These are phyloP conservation scores for Ceratocystis smalleyi DNA, from an alignment of 2,329 filamentous ascomycete species.

Conservation along the genomic window DNA sequence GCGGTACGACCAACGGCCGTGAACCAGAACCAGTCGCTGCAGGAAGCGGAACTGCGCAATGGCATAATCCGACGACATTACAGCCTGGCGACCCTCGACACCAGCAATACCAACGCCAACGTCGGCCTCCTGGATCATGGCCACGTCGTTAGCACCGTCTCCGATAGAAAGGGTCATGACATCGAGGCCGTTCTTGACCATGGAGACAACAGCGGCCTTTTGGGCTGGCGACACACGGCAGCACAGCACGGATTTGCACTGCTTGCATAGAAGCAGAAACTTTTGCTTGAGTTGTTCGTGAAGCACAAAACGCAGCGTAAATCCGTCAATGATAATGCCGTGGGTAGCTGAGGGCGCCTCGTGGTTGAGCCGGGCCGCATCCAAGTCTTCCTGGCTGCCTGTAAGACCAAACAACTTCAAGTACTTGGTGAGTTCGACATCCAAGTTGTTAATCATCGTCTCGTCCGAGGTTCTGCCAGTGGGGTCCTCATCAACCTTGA, in stretches of 20 bases:
- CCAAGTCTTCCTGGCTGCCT: conserved; percentile 73
- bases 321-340: conserved; percentile 86
- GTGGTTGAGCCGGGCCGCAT: conserved; percentile 64
- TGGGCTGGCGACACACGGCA: conserved; percentile 94
- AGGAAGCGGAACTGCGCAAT: conserved; percentile 89
- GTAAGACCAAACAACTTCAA: conserved; percentile 60
- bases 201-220: conserved; percentile 88
- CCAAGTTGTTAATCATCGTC: conserved; percentile 40
- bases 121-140: conserved; percentile 95
- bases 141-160: conserved; percentile 88
- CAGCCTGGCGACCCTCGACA: conserved; percentile 79
- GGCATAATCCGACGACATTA: conserved; percentile 92
- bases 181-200: conserved; percentile 89
- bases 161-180: conserved; percentile 82
- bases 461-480: conserved; percentile 33
- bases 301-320: conserved; percentile 77
- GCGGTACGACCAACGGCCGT: conserved; percentile 92
- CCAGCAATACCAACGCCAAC: conserved; percentile 94
- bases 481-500: conserved; percentile 69
- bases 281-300: conserved; percentile 73
- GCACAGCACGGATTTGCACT: conserved; percentile 90
- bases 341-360: conserved; percentile 76
- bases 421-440: conserved; percentile 58
- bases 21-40: conserved; percentile 69
- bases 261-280: conserved; percentile 88